These are phyloP conservation scores for Yueomyces sp. DNA, from an alignment of 805 yeast species.

Conservation along the genomic window DNA sequence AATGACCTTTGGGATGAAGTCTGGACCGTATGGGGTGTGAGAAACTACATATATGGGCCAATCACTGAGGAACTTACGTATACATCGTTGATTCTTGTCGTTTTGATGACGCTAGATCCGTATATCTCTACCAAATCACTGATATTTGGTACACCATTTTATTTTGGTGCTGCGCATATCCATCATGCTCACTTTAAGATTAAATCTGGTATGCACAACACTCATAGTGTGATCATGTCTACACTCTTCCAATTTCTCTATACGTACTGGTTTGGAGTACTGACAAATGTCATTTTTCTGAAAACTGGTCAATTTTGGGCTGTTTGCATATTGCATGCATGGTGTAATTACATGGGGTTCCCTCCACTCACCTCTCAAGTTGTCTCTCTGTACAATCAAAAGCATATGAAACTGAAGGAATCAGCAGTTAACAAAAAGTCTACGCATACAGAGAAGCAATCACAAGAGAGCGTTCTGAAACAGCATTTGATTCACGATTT, in stretches of 20 bases:
- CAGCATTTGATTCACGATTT: no score
- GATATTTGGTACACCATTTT: constrained; percentile 15
- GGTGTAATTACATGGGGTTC: constrained; percentile 23
- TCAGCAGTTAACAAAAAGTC: no score
- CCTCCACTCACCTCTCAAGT: constrained; percentile 5
- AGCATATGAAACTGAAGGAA: no score
- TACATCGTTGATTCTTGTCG: constrained; percentile 8
- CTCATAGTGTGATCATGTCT: constrained; percentile 8
- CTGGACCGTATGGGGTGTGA: constrained; percentile 18
- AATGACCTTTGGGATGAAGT: constrained; percentile 9
- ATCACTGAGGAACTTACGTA: constrained; percentile 23
- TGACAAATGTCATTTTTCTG: constrained; percentile 20
- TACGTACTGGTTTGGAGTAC: constrained; percentile 22
- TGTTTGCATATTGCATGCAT: constrained; percentile 20
- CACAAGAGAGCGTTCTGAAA: no score
- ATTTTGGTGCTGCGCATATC: constrained; percentile 24
- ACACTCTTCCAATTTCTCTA: constrained; percentile 16
- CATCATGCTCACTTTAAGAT: constrained; percentile 23
- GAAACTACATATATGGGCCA: constrained; percentile 24
- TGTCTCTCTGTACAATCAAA: not conserved
- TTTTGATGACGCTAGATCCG: constrained; percentile 10
- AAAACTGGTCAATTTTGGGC: constrained; percentile 19
- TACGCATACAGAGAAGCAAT: no score
- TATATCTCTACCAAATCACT: constrained; percentile 4
- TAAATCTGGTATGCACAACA: constrained; percentile 7